phyloP scores from a whole-genome alignment of 768 basidiomycete genomes.

The Lyophyllum decastes region DNA sequence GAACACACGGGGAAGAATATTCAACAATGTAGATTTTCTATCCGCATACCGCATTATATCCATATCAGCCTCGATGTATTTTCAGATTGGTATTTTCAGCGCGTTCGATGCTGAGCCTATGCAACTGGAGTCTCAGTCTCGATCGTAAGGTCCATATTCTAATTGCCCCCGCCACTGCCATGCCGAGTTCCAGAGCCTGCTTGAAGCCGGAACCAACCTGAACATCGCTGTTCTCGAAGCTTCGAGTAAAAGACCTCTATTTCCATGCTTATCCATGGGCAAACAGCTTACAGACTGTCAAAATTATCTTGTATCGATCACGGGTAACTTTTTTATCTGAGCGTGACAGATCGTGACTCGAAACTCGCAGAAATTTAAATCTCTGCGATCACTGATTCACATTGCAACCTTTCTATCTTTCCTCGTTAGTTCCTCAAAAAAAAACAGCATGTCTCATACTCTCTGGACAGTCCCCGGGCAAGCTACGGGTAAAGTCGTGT shows the following conservation, averaged over 20 bases:
- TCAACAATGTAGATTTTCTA: too few relatives aligned
- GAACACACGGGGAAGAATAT: too few relatives aligned
- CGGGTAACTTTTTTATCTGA: not conserved
- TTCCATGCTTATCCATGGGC: too few relatives aligned
- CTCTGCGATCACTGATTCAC: not conserved
- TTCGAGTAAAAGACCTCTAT: not conserved
- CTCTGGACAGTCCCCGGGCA: slow-evolving; percentile 53
- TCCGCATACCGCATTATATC: too few relatives aligned
- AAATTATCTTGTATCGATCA: not conserved
- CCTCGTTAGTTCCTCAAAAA: slow-evolving; percentile 34
- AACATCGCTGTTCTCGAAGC: not conserved
- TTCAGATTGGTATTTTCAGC: too few relatives aligned
- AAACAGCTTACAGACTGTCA: too few relatives aligned
- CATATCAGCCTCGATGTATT: too few relatives aligned
- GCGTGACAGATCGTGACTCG: slow-evolving; percentile 7
- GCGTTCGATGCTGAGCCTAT: too few relatives aligned
- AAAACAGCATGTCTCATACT: slow-evolving; percentile 54
- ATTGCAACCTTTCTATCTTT: slow-evolving; percentile 9
- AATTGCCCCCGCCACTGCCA: too few relatives aligned
- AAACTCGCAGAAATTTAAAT: not conserved
- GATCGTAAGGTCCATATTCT: not conserved
- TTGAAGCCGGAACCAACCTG: too few relatives aligned
- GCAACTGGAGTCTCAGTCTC: too few relatives aligned
- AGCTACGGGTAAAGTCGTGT: slow-evolving; percentile 47
- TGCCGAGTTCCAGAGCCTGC: too few relatives aligned